These are phyloP conservation scores for Triticum dicoccoides DNA, from an alignment of 176 grass and related monocot species.

Conservation along the genomic window DNA sequence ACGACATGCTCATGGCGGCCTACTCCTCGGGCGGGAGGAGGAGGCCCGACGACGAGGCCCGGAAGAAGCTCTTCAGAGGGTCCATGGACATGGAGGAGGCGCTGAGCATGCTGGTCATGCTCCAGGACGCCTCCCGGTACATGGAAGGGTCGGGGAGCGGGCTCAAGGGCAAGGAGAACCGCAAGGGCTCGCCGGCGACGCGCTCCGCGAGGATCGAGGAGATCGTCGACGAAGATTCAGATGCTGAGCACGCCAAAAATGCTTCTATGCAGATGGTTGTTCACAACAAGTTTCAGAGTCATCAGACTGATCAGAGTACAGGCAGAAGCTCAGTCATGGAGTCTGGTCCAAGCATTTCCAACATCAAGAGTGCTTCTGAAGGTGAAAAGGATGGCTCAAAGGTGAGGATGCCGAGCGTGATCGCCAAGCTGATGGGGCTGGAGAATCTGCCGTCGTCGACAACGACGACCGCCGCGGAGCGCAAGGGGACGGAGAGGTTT, in stretches of 20 bases:
- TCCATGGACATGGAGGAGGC: conserved; percentile 85
- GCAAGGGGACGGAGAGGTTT: conserved; percentile 40
- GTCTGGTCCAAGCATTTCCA: conserved; percentile 2
- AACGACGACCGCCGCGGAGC: not conserved
- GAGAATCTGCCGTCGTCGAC: conserved; percentile 64
- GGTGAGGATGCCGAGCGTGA: conserved; percentile 68
- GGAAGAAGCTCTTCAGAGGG: conserved; percentile 51
- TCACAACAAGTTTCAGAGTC: conserved; percentile 44
- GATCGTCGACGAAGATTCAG: conserved; percentile 33
- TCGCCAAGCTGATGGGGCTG: conserved; percentile 95
- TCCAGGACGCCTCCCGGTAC: conserved; percentile 75
- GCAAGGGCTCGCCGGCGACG: not conserved
- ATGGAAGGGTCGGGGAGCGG: conserved; percentile 53
- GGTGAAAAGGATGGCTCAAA: conserved; percentile 37
- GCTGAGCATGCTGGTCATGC: conserved; percentile 79
- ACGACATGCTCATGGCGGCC: conserved; percentile 60
- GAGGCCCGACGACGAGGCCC: conserved; percentile 42
- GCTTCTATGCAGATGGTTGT: conserved; percentile 45
- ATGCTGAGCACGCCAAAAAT: conserved; percentile 15
- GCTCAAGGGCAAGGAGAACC: conserved; percentile 61
- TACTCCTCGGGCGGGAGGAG: conserved; percentile 28
- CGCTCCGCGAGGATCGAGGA: conserved; percentile 41
- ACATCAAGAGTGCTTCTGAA: conserved; percentile 16
- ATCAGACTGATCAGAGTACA: not conserved
- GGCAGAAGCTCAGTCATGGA: conserved; percentile 14